Conservation (phyloP, 768 basidiomycete genomes). For the Sarcodon aspratus region DNA sequence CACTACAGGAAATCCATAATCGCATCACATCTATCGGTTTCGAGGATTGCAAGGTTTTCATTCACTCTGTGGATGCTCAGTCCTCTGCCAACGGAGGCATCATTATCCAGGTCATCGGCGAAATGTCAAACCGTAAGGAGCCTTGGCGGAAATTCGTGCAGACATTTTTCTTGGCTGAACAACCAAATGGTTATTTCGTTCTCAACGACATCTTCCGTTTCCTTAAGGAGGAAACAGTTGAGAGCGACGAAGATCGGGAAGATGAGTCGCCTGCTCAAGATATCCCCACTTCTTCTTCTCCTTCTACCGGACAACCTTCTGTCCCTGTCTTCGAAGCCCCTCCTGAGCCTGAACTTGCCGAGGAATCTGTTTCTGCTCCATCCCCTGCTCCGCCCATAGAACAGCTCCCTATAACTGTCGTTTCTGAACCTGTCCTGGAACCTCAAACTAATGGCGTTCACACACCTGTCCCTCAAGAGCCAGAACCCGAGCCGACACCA, state of each 20-base stretch:
- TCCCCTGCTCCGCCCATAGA: conserved; percentile 22
- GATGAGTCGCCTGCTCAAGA: conserved; percentile 29
- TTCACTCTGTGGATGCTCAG: conserved; percentile 97
- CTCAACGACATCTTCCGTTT: conserved; percentile 99
- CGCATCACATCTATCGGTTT: conserved; percentile 92
- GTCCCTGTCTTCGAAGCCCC: conserved; percentile 24
- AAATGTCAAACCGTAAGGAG: conserved; percentile 90
- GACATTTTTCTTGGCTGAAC: conserved; percentile 99
- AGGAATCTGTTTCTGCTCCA: conserved; percentile 22
- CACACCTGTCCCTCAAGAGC: conserved; percentile 28
- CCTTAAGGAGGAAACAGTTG: conserved; percentile 89
- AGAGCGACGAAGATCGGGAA: conserved; percentile 60
- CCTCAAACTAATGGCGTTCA: conserved; percentile 18
- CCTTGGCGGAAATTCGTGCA: conserved; percentile 98
- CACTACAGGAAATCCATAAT: conserved; percentile 83
- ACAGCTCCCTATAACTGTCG: conserved; percentile 17
- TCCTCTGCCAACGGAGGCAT: conserved; percentile 91
- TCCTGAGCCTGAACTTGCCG: conserved; percentile 12
- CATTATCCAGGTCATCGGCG: conserved; percentile 98
- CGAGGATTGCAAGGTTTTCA: conserved; percentile 96
- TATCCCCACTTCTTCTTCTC: conserved; percentile 8
- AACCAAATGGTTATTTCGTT: conserved; percentile 98
- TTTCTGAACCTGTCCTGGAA: conserved; percentile 26
- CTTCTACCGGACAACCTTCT: conserved; percentile 12
- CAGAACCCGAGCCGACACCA: conserved; percentile 16